Conservation (phyloP, 2,329 filamentous ascomycete genomes). For the Scedosporium dehoogii region DNA sequence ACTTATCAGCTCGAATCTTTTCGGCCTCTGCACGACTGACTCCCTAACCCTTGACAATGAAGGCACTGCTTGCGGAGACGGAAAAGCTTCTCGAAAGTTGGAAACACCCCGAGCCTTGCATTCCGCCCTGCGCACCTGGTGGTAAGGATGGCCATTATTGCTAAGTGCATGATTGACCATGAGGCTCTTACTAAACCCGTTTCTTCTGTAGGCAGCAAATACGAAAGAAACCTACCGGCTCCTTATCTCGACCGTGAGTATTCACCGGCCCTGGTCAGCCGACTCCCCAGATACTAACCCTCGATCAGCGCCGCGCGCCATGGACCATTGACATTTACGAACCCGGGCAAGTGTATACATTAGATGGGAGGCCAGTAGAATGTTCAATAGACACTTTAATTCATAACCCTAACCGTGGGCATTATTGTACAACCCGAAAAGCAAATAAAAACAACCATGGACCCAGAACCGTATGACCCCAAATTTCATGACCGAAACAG, state of each 20-base stretch:
- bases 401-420: conserved; percentile 58
- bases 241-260: conserved; percentile 72
- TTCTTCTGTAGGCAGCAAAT: conserved; percentile 67
- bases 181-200: background rate
- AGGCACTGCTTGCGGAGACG: conserved; percentile 81
- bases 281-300: background rate
- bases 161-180: too few species aligned
- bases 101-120: conserved; percentile 96
- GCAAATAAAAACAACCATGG: conserved; percentile 48
- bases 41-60: background rate
- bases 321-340: background rate
- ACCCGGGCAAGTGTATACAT: too few species aligned
- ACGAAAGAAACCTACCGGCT: conserved; percentile 80
- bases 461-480: conserved; percentile 67
- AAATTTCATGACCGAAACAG: conserved; percentile 67
- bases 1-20: background rate
- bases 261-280: background rate
- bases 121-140: conserved; percentile 82
- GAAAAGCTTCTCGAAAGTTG: conserved; percentile 82
- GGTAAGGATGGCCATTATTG: conserved; percentile 42
- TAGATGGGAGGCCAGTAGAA: background rate
- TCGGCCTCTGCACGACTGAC: background rate
- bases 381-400: conserved; percentile 34
- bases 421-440: conserved; percentile 64
- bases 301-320: background rate